Base-by-base conservation (phyloP, 2,329 filamentous ascomycete species). In the Karstenula rhodostoma region DNA sequence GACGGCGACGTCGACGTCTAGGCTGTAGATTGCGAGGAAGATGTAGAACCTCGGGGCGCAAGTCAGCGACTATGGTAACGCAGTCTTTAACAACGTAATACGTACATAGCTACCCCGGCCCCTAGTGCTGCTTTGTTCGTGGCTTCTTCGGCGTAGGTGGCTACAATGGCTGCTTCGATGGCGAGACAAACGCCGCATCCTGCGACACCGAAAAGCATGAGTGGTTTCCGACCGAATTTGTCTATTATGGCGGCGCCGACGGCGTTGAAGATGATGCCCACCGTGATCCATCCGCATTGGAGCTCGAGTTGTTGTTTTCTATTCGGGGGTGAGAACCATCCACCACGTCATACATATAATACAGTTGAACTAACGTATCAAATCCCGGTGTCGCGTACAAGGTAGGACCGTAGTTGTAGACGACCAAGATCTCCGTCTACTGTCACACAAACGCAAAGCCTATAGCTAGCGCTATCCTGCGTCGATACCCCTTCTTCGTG, bases 251-350 rank as follows among this genome's bases (percentile, higher is more conserved):
- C n/a, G 8, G 63, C 66, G 6, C 66, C 62, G 2, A 68, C 50
- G 2, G 59, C 64, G 40, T 70, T 69, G 61, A 67, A 70, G 27
- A 68, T 40, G 13, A 72, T 63, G 5, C 65, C 67, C 6, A 71
- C 67, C 0, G 66, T 67, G 29, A 73, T 67, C 69, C 69, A 73
- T n/a, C 69, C 69, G 46, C 64, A 68, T 57, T 67, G 66, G 35
- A 70, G 60, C 42, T 60, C 57, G 10, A 71, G 62, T 46, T 70
- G 69, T 40, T 70, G 65, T 33, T 67, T 61, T 17, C 63, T 65
- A 22, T 57, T 9, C 12, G 4, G 10, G 3, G 3, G 33, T 35
- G 4, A 35, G 33, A 12, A 5, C 3, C 33, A 13, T 35, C 12
- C 3, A 3, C 12, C 35, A 15, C 2, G 4, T 1, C 8, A 17